These are phyloP conservation scores for Citrus unshiu DNA, from an alignment of 345 rosid species.

Conservation along the genomic window DNA sequence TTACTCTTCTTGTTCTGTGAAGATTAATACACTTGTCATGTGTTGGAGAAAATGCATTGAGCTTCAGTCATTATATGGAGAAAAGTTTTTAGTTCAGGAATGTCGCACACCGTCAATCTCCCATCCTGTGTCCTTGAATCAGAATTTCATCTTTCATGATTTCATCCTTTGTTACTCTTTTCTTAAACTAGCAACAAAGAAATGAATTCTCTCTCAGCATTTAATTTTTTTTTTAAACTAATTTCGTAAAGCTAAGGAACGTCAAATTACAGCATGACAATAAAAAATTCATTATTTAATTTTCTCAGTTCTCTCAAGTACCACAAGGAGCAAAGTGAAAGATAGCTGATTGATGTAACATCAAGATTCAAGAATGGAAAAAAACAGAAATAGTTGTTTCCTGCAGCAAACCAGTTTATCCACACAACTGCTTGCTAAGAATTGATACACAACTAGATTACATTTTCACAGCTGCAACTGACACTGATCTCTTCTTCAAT, in stretches of 20 bases:
- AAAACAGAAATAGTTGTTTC: not conserved
- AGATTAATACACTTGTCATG: not conserved
- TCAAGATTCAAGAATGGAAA: not conserved
- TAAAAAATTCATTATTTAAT: no score
- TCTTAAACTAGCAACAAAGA: no score
- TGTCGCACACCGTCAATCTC: not conserved
- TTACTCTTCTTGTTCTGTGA: not conserved
- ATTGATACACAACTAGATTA: not conserved
- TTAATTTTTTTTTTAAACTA: no score
- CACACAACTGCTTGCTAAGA: constrained; percentile 7
- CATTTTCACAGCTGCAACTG: constrained; percentile 9
- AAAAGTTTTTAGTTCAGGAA: not conserved
- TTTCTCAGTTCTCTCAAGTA: not conserved
- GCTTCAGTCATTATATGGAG: not conserved
- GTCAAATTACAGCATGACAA: no score
- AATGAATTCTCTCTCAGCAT: no score
- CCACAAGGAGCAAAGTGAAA: not conserved
- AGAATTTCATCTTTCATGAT: not conserved
- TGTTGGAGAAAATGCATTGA: not conserved
- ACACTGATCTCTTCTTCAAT: not conserved
- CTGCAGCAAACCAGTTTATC: constrained; percentile 5
- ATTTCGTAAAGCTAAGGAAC: no score
- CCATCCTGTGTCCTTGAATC: not conserved
- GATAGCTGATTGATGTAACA: not conserved
- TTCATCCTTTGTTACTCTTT: no score